phyloP scores from a whole-genome alignment of 805 yeast species.

The Ogataea kodamae region DNA sequence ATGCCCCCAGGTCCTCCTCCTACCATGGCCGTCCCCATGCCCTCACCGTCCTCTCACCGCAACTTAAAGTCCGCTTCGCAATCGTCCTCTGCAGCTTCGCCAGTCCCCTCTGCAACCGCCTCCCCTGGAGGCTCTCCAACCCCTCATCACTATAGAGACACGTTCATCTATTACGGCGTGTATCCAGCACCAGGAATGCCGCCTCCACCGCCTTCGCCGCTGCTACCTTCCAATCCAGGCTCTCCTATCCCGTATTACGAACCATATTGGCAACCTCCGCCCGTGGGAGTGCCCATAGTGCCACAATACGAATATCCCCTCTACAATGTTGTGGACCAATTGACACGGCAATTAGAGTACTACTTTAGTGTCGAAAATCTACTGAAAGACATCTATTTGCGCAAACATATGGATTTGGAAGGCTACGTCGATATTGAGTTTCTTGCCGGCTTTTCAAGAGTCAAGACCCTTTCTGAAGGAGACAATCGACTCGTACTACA shows the following conservation, averaged over 20 bases:
- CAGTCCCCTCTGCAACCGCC: conserved; percentile 8
- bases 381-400: conserved; percentile 73
- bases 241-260: conserved; percentile 13
- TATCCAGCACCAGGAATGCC: conserved; percentile 9
- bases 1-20: conserved; percentile 16
- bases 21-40: conserved; percentile 4
- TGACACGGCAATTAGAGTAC: conserved; percentile 66
- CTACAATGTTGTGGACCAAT: conserved; percentile 1
- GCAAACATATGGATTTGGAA: conserved; percentile 68
- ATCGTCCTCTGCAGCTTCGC: conserved; percentile 17
- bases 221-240: conserved; percentile 9
- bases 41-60: conserved; percentile 14
- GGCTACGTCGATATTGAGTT: conserved; percentile 64
- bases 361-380: conserved; percentile 86
- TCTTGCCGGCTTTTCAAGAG: conserved; percentile 67
- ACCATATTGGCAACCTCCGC: conserved; percentile 13
- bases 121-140: conserved; percentile 12
- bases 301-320: conserved; percentile 6
- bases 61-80: conserved; percentile 17
- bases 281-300: conserved; percentile 9
- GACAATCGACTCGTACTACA: conserved; percentile 40
- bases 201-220: conserved; percentile 11
- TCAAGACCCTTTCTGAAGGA: conserved; percentile 53
- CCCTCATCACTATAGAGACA: conserved; percentile 18
- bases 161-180: conserved; percentile 14